Base-by-base conservation (phyloP, 306 rosid genomes). In the Rubus idaeus region DNA sequence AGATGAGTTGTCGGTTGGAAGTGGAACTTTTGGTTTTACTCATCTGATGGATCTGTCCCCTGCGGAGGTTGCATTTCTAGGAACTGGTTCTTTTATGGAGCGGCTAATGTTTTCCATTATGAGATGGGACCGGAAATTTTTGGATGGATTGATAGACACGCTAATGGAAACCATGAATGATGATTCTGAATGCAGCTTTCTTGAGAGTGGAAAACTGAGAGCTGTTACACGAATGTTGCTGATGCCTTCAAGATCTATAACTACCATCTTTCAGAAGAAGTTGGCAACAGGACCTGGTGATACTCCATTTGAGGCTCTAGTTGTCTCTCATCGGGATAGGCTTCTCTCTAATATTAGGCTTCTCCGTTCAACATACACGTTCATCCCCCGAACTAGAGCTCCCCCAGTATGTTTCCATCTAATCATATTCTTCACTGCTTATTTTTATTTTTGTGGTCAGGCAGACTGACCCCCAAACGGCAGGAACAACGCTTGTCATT, bases 21-120 rank as follows among this genome's bases (percentile, higher is more conserved):
- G 97, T 85, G 93, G 97, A 74, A 85, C 87, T 56, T 91, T 92
- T 80, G 97, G 96, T 79, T 96, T 96, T 87, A 83, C 96, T 71
- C 97, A 76, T 81, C 77, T 96, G 89, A 96, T 88, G 85, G 91
- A 85, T 84, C 83, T 92, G 76, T 89, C 94, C 53, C 97, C 99
- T 18, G 89, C 86, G 39, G 99, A 96, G 78, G 91, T 92, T 84
- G 55, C 87, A 53, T 96, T 96, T 89, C 78, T 91, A 73, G 98
- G 92, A 79, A 85, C 87, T 76, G 80, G 89, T 79, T 88, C 94
- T 84, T 86, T 86, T 77, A 76, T 89, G 95, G 99, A 96, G 89
- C 83, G 71, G 69, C 79, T 96, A 39, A 51, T 96, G 83, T 91
- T 87, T 86, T 91, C 97, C 83, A 83, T 91, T 83, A 79, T 77